These are phyloP conservation scores for Saccharomyces hybrid DNA, from an alignment of 1,139 yeast genomes.

Conservation along the genomic window DNA sequence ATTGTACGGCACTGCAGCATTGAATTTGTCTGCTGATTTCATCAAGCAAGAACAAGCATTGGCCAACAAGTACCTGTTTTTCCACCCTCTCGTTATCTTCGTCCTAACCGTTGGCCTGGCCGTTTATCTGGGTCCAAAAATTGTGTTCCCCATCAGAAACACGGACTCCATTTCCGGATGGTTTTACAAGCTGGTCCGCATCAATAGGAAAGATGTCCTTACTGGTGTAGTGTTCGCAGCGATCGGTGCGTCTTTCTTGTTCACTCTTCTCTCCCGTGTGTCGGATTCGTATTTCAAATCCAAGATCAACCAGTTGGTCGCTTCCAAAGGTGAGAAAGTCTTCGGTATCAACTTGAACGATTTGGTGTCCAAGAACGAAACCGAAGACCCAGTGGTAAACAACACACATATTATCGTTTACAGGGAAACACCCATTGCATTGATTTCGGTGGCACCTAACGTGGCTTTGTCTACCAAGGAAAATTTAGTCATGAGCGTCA, in stretches of 20 bases:
- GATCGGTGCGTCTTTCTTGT: constrained; percentile 21
- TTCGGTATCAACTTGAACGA: constrained; percentile 49
- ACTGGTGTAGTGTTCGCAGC: constrained; percentile 20
- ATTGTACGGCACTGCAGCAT: constrained; percentile 49
- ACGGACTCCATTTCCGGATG: constrained; percentile 17
- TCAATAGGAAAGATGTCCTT: constrained; percentile 21
- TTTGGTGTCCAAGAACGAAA: constrained; percentile 35
- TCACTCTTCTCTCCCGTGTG: constrained; percentile 30
- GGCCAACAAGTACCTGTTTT: constrained; percentile 42
- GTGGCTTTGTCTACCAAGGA: constrained; percentile 29
- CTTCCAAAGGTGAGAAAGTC: constrained; percentile 38
- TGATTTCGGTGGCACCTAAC: constrained; percentile 38
- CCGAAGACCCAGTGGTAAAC: constrained; percentile 31
- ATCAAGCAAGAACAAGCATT: constrained; percentile 48
- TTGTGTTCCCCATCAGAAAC: constrained; percentile 14
- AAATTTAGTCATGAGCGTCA: constrained; percentile 42
- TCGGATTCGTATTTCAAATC: constrained; percentile 35
- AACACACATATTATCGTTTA: constrained; percentile 51
- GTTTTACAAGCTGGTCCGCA: constrained; percentile 16
- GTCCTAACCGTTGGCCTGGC: constrained; percentile 26
- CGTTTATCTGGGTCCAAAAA: constrained; percentile 19
- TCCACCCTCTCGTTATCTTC: constrained; percentile 39
- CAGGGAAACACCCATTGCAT: constrained; percentile 62
- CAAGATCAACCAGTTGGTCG: constrained; percentile 42
- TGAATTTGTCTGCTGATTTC: constrained; percentile 57